These are phyloP conservation scores for Colletotrichum caudatum DNA, from an alignment of 2,329 filamentous ascomycete species.

Conservation along the genomic window DNA sequence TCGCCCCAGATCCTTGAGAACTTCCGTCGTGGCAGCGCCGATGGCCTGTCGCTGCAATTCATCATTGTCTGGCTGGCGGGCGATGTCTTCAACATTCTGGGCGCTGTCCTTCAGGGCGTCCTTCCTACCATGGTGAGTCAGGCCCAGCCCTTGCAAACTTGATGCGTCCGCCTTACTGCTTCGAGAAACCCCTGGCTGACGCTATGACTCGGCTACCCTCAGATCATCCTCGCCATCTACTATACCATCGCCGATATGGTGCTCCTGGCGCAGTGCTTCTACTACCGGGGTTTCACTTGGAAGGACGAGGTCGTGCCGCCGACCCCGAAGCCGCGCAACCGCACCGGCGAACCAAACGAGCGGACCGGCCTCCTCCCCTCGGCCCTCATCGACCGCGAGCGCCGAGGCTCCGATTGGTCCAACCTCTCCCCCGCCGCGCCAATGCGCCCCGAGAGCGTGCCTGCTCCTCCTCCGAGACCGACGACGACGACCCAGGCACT, in stretches of 20 bases:
- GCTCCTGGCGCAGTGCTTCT: constrained; percentile 90
- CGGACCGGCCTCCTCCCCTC: constrained; percentile 61
- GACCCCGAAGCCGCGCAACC: constrained; percentile 54
- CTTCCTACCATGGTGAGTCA: constrained; percentile 84
- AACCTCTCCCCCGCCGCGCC: constrained; percentile 86
- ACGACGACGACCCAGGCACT: constrained; percentile 68
- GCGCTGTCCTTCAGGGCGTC: constrained; percentile 91
- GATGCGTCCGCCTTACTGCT: constrained; percentile 21
- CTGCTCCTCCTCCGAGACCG: constrained; percentile 57
- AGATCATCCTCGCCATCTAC: constrained; percentile 91
- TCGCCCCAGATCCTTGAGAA: constrained; percentile 97
- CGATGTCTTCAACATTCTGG: constrained; percentile 96
- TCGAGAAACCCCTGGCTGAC: constrained; percentile 38
- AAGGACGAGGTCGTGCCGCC: constrained; percentile 63
- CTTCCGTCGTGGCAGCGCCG: constrained; percentile 85
- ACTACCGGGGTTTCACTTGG: constrained; percentile 88
- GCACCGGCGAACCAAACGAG: constrained; percentile 60
- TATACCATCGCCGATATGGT: constrained; percentile 94
- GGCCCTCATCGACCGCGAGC: constrained; percentile 52
- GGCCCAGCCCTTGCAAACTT: neutral
- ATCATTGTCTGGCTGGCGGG: constrained; percentile 92
- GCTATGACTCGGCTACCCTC: constrained; percentile 26
- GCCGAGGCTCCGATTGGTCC: constrained; percentile 67
- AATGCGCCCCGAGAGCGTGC: constrained; percentile 65
- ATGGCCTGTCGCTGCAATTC: constrained; percentile 91